Evolutionary conservation across 768 basidiomycete genomes (phyloP), one percentile per base, ranked within the genome.

Genomic region (Vishniacozyma victoriae): DNA sequence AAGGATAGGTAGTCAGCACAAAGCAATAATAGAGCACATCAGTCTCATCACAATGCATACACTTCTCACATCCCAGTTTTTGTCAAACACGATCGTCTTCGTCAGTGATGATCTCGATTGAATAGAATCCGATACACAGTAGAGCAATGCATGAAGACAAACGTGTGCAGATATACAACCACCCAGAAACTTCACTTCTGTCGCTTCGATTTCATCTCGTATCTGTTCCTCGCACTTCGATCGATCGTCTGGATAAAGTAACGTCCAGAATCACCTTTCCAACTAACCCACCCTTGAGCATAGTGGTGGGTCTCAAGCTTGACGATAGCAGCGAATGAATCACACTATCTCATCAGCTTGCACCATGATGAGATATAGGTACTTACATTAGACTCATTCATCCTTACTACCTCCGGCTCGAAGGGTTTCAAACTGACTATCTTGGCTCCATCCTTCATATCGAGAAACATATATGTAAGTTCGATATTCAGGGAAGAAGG

Each of bases 361-460:
- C 24, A 14, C n/a, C 5, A 44, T 26, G 27, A 13, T 26, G 6
- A 27, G 9, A 5, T 5, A 5, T 19, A 26, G 14, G 7, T 2
- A 63, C 82, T 46, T 57, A 86, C 84, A 57, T 90, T 93, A 37
- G 86, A 84, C 59, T 89, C 84, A 0, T 86, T 88, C 48, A 95
- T 76, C 29, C 86, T 81, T 35, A 83, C 84, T 57, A 84, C 76
- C 19, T 74, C 71, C 0, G 81, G 79, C 25, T 83, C 79, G 47
- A 91, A 95, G 1, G 90, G 88, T 50, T 84, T 82, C 15, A 99
- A 74, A 16, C 87, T 90, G 29, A 97, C 80, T 39, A 99, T 86
- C 40, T 83, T 83, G 0, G 91, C 89, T 16, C 88, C 87, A 50
- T 93, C 88, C 64, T 90, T 95, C 51, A 97, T 75, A 64, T 99